Base-by-base conservation (phyloP, 306 rosid species). In the Ammopiptanthus mongolicus region DNA sequence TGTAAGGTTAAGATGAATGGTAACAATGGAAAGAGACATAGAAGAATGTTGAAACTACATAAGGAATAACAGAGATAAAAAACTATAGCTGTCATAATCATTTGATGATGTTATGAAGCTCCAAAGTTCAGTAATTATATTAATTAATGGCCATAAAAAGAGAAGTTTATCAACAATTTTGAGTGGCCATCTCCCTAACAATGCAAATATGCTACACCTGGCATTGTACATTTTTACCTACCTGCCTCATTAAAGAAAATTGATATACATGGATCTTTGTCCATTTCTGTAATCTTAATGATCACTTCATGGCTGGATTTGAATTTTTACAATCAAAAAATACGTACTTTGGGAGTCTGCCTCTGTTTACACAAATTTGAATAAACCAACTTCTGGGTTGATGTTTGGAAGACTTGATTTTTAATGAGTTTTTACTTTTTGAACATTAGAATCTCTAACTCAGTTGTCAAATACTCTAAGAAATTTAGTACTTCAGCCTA, bases 11-110 rank as follows among this genome's bases (percentile, higher is more conserved):
- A 0, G 14, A 0, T 65, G 22, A 5, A 79, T n/a, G n/a, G n/a
- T 72, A 19, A 29, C 1, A 64, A 64, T 2, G 83, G 78, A 64
- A 53, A 11, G 78, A 72, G 11, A 53, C 83, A 79, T 64, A 31
- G 0, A 53, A 12, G 6, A 22, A 18, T 14, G 31, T 53, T 72
- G 39, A 17, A 11, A 55, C 44, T 5, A 28, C 48, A 3, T 3
- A 21, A 73, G 69, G 63, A 65, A 65, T 14, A 0, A 1, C 8
- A 37, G 51, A 58, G 31, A 33, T 10, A 0, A n/a, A 46, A 63
- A 36, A 14, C 17, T 50, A 34, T 10, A 12, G 3, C 13, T 29
- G 37, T 22, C 12, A 25, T 28, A 11, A 41, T 41, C 10, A 44
- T n/a, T n/a, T 47, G 12, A 25, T 39, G 48, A 11, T 33, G 55